Evolutionary conservation across 306 rosid species (phyloP), one percentile per base, ranked within the genome.

Genomic region (Prunus padus): DNA sequence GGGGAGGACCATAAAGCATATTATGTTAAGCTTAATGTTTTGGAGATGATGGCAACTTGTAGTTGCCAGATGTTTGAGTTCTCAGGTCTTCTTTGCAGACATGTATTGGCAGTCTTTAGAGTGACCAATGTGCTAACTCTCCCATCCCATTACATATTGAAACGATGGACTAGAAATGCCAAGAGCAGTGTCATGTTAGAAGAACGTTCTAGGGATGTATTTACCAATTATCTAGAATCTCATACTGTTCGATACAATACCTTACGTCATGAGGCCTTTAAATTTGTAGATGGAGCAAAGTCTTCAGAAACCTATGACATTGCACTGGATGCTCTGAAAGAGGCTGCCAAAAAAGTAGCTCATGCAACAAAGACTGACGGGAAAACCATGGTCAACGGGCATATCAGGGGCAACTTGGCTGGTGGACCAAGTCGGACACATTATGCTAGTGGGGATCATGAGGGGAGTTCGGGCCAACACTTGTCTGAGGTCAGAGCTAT

Each of bases 51-150:
- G 82, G 97, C 90, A 19, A 81, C 71, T 72, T 95, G 99, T 77
- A 92, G 99, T 85, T 95, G 99, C 85, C 99, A 92, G 75, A 95
- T 92, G 99, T 95, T 89, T 81, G 99, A 95, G 86, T 95, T 95
- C 85, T 95, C 99, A 4, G 99, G 99, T 76, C 96, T 95, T 92
- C 89, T 92, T 69, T 95, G 99, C 85, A 89, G 99, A 86, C 99
- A 95, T 80, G 84, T 90, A 42, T 86, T 95, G 88, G 98, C 97
- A 64, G 99, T 95, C 75, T 95, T 95, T 80, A 91, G 96, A 87
- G 99, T 95, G 81, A 92, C 99, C 82, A 95, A 95, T 69, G 93
- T 95, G 85, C 91, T 95, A 65, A 95, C 99, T 57, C 99, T 95
- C 56, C 99, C 99, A 59, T 80, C 97, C 75, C 97, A 89, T 81